phyloP scores from a whole-genome alignment of 2,329 filamentous ascomycete genomes.

The Coniella lustricola region DNA sequence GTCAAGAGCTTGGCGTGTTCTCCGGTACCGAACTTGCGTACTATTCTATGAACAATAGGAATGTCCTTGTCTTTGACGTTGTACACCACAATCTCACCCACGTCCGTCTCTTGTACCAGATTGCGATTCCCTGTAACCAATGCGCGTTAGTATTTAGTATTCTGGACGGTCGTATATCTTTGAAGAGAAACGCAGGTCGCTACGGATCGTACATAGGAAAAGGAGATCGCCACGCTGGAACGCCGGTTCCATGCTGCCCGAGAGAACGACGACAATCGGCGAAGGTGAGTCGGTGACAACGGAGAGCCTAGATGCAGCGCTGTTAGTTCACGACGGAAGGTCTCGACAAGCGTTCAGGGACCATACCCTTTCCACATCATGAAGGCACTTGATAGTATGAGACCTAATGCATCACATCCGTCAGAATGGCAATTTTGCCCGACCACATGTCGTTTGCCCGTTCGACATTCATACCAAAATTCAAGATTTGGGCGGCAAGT shows the following conservation, averaged over 20 bases:
- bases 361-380: slow-evolving; percentile 52
- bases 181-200: not conserved
- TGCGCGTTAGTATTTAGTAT: not conserved
- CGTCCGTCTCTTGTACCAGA: slow-evolving; percentile 45
- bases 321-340: slow-evolving; percentile 17
- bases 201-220: slow-evolving; percentile 50
- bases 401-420: slow-evolving; percentile 28
- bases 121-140: slow-evolving; percentile 50
- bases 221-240: slow-evolving; percentile 73
- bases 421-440: not conserved
- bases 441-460: not conserved
- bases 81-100: slow-evolving; percentile 56
- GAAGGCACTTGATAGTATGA: slow-evolving; percentile 85
- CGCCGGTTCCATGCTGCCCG: slow-evolving; percentile 77
- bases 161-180: no score
- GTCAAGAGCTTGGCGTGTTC: slow-evolving; percentile 70
- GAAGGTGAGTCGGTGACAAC: slow-evolving; percentile 68
- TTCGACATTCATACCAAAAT: slow-evolving; percentile 52
- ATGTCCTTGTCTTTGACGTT: slow-evolving; percentile 93
- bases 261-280: slow-evolving; percentile 77
- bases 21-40: slow-evolving; percentile 62
- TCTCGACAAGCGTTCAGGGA: not conserved
- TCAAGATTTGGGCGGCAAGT: slow-evolving; percentile 72
- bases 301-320: slow-evolving; percentile 49
- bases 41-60: slow-evolving; percentile 90